These are phyloP conservation scores for Sesbania bispinosa DNA, from an alignment of 306 rosid species.

Conservation along the genomic window DNA sequence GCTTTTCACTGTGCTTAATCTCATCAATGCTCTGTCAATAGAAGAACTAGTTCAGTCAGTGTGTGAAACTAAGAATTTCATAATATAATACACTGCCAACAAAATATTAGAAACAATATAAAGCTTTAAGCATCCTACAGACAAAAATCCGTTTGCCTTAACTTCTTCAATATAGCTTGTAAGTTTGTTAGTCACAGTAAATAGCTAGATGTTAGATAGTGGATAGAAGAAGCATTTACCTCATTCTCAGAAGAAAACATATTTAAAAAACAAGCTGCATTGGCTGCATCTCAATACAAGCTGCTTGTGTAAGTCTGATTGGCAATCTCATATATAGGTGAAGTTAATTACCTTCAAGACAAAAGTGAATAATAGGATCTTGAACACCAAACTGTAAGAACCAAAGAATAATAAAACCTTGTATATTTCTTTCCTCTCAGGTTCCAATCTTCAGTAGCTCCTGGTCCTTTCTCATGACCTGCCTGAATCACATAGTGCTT, in stretches of 20 bases:
- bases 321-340: background rate
- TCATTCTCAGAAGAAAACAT: constrained; percentile 24
- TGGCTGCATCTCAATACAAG: background rate
- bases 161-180: background rate
- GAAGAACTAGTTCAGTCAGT: background rate
- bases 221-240: constrained; percentile 15
- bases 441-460: constrained; percentile 79
- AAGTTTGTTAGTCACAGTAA: background rate
- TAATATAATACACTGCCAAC: background rate
- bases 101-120: background rate
- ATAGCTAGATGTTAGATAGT: background rate
- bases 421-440: constrained; percentile 62
- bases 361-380: background rate
- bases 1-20: constrained; percentile 23
- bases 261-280: too few species aligned
- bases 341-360: background rate
- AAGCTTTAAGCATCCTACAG: background rate
- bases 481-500: constrained; percentile 80
- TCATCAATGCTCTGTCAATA: constrained; percentile 40
- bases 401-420: constrained; percentile 25
- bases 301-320: background rate
- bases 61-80: background rate
- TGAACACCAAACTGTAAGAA: background rate
- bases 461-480: too few species aligned
- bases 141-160: background rate